Evolutionary conservation across 2,329 filamentous ascomycete genomes (phyloP).

Genomic region (Trichoderma koningii): DNA sequence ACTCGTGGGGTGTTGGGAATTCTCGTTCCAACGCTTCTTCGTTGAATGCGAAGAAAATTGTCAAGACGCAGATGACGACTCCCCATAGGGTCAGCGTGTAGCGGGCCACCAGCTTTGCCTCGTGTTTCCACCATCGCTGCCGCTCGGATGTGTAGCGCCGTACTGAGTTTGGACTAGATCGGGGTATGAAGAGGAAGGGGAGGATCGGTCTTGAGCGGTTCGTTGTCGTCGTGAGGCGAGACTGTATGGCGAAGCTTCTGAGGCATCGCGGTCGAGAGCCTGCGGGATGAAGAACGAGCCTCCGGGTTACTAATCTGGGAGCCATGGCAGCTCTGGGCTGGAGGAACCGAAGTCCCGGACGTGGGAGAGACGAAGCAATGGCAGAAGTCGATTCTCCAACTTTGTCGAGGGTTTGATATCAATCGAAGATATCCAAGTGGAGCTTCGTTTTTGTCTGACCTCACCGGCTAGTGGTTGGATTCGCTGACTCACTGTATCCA

Average conservation of each 20-base stretch:
- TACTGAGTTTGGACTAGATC: conserved; percentile 56
- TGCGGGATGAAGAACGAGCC: conserved; percentile 33
- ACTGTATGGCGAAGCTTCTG: conserved; percentile 36
- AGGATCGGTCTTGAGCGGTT: conserved; percentile 40
- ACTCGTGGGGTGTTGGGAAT: conserved; percentile 81
- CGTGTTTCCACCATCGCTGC: conserved; percentile 68
- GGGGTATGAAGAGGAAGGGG: conserved; percentile 54
- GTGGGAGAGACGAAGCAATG: neutral
- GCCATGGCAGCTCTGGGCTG: conserved; percentile 40
- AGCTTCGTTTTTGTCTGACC: no score
- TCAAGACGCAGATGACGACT: conserved; percentile 58
- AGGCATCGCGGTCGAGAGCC: conserved; percentile 31
- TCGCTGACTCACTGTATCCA: no score
- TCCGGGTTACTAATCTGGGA: conserved; percentile 43
- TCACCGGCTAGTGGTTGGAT: no score
- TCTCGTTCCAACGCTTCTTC: conserved; percentile 74
- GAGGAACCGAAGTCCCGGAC: conserved; percentile 25
- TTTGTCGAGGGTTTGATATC: no score
- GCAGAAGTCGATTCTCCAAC: neutral
- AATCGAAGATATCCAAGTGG: no score
- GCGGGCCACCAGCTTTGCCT: conserved; percentile 69
- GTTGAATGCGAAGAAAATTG: conserved; percentile 66
- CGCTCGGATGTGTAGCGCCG: conserved; percentile 80
- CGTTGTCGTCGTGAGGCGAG: conserved; percentile 37
- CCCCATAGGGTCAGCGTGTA: conserved; percentile 68